These are phyloP conservation scores for Flaveria bidentis DNA, from an alignment of 129 eudicot genomes.

Conservation along the genomic window DNA sequence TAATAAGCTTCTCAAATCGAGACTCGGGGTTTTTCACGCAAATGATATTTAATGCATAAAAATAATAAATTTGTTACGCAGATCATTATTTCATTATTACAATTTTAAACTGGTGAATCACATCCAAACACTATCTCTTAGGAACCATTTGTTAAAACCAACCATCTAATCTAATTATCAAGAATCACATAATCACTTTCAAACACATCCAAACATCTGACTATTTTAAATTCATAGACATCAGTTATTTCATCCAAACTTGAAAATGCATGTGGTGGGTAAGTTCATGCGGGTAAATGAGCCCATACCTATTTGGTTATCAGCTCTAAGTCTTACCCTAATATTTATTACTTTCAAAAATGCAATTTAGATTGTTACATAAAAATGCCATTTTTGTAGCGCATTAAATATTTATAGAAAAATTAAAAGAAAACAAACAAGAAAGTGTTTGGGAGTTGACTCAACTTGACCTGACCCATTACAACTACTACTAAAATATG, in stretches of 20 bases:
- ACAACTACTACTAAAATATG: neutral
- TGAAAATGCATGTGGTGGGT: neutral
- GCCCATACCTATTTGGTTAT: neutral
- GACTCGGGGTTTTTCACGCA: neutral
- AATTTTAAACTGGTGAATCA: neutral
- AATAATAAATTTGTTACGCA: neutral
- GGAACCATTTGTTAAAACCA: neutral
- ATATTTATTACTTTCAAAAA: neutral
- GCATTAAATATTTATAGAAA: neutral
- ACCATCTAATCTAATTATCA: neutral
- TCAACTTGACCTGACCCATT: neutral
- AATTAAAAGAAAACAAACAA: neutral
- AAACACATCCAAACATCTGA: neutral
- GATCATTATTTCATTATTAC: neutral
- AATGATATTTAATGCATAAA: neutral
- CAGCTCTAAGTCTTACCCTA: neutral
- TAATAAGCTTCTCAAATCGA: neutral
- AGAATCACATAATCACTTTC: neutral
- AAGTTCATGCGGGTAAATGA: no score
- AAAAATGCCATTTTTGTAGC: neutral
- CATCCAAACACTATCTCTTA: neutral
- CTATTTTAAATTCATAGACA: neutral
- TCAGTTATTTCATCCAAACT: neutral
- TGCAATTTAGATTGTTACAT: neutral
- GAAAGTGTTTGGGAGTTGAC: neutral